Base-by-base conservation (phyloP, 1,139 yeast species). In the Zygoascus hellenicus region DNA sequence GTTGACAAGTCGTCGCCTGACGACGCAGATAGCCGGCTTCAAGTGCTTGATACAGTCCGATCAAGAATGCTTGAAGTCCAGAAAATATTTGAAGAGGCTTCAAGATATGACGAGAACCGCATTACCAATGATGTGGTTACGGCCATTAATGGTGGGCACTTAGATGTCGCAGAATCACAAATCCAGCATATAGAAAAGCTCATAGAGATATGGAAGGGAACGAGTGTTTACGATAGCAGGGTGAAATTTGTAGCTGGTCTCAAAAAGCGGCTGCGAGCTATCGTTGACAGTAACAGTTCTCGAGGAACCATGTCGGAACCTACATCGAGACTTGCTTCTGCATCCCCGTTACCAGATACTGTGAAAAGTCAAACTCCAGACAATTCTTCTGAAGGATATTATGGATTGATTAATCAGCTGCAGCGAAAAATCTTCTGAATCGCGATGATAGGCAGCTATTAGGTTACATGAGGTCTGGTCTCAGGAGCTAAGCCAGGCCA, bases 121-220 rank as follows among this genome's bases (percentile, higher is more conserved):
- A 45, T 59, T 16, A 53, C 57, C 10, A 43, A 51, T 9, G 52
- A 54, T 11, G 53, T 62, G 1, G 32, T 50, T 28, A 19, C 37
- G 13, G 46, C 59, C 34, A 44, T 60, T 9, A 56, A 54, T 17
- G 30, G 46, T 6, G 58, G 55, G 9, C 54, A 60, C 19, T 35
- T 45, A 2, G 56, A 55, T 5, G 54, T 45, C 3, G 66, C 66
- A 1, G 44, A 51, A 22, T 49, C 45, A n/a, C 48, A 41, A 29
- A 49, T 63, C 9, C 60, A 55, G 28, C 46, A 53, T 2, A 50
- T 56, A 1, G 51, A 50, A 2, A 55, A 55, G 15, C 48, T 63
- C n/a, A 49, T 53, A 16, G 55, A 52, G 31, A 54, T 63, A 14
- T 63, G 66, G 66, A 58, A 61, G 38, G 66, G 66, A 11, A 63